Evolutionary conservation across 2,329 filamentous ascomycete genomes (phyloP).

Genomic region (Aspergillus sp.): DNA sequence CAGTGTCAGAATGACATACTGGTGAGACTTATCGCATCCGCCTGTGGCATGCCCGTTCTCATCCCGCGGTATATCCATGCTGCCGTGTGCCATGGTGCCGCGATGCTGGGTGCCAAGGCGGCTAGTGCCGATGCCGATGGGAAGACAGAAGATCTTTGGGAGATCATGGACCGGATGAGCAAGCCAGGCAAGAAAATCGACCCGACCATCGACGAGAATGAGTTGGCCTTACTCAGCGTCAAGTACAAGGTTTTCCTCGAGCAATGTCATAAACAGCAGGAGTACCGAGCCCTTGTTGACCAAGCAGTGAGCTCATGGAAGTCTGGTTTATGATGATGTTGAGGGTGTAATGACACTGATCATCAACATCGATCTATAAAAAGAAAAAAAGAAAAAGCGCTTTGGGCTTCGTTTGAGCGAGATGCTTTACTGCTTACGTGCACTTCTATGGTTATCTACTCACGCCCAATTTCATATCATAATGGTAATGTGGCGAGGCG

Average conservation of each 20-base stretch:
- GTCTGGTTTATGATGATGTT: not conserved
- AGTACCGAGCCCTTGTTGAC: conserved; percentile 76
- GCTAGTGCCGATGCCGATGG: conserved; percentile 74
- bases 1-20: conserved; percentile 95
- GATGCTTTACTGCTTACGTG: too few relatives aligned
- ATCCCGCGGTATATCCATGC: conserved; percentile 93
- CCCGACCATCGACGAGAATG: conserved; percentile 64
- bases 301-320: conserved; percentile 47
- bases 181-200: conserved; percentile 82
- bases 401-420: not conserved
- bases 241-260: conserved; percentile 97
- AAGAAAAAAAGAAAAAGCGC: not conserved
- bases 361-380: not conserved
- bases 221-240: conserved; percentile 74
- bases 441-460: too few relatives aligned
- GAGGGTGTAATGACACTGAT: not conserved
- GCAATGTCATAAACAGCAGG: conserved; percentile 80
- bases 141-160: conserved; percentile 83
- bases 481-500: too few relatives aligned
- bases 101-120: conserved; percentile 97
- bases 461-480: too few relatives aligned
- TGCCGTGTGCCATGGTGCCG: conserved; percentile 94
- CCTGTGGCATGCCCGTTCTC: conserved; percentile 85
- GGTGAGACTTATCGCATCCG: conserved; percentile 85
- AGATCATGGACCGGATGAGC: conserved; percentile 96